Evolutionary conservation across 2,329 filamentous ascomycete genomes (phyloP), one percentile per base, ranked within the genome.

Genomic region (Xylaria sp.): DNA sequence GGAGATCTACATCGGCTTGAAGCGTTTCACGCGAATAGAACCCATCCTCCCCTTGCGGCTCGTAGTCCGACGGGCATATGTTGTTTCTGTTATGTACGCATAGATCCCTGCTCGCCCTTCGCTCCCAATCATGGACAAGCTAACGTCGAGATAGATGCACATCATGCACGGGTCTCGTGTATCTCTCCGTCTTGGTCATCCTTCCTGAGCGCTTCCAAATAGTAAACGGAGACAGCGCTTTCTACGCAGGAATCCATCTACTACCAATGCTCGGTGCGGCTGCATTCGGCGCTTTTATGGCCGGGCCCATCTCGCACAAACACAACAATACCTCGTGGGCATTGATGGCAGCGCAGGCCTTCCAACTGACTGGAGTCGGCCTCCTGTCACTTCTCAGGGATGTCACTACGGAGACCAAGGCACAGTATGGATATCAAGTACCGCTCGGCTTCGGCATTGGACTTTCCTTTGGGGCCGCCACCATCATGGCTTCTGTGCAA

Each of bases 151-250:
- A 16, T 46, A 84, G 81, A 16, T 77, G 80, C 21, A 85, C 82
- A 2, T 69, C 86, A 16, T 72, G 86, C 17, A 79, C 79, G 0
- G 83, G 83, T 1, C 84, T 82, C 47, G 74, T 79, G 0, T 86
- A 85, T 56, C 78, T 87, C 19, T 73, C 80, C 4, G 74, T 85
- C n/a, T 77, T 82, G 11, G 78, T 86, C 51, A 76, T 79, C 26
- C 75, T 87, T 4, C 84, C 84, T 0, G 81, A 87, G 59, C 73
- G 82, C 6, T 83, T 85, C 45, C 83, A 87, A 56, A 79, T 86
- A 37, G 78, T 85, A 48, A 80, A 85, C 57, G 72, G 71, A 5
- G 76, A 84, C 44, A 76, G 70, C 26, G 75, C 80, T 0, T 72
- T 86, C 20, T 75, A 76, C 63, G 81, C 83, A 0, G 83, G 84